Conservation (phyloP, 495 filamentous ascomycete genomes). For the Aspergillus coremiiformis region DNA sequence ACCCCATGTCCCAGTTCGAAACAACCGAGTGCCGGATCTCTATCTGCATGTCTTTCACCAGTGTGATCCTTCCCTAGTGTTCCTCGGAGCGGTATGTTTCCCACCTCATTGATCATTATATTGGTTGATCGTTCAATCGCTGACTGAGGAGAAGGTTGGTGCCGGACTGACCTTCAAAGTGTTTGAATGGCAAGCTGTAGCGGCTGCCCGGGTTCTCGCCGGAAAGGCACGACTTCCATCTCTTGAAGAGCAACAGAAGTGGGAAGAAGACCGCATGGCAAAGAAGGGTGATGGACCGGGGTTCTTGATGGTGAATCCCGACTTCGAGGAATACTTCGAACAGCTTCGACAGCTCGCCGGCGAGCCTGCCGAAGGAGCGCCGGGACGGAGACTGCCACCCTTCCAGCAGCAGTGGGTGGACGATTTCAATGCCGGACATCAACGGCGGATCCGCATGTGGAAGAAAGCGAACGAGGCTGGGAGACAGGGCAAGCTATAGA, state of each 20-base stretch:
- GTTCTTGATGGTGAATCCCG: constrained; percentile 44
- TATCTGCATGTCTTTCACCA: constrained; percentile 51
- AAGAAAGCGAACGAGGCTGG: constrained; percentile 16
- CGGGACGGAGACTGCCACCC: constrained; percentile 37
- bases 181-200: constrained; percentile 56
- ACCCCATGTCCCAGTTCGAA: constrained; percentile 39
- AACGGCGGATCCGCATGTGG: constrained; percentile 46
- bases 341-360: constrained; percentile 39
- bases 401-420: constrained; percentile 44
- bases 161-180: constrained; percentile 53
- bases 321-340: constrained; percentile 53
- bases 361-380: constrained; percentile 24
- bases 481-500: neutral
- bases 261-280: constrained; percentile 46
- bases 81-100: constrained; percentile 39
- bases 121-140: constrained; percentile 25
- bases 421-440: constrained; percentile 42
- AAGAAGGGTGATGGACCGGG: constrained; percentile 41
- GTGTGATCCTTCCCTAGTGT: constrained; percentile 30
- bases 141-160: constrained; percentile 38
- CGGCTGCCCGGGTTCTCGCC: constrained; percentile 47
- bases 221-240: constrained; percentile 42
- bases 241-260: constrained; percentile 35
- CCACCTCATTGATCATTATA: neutral
- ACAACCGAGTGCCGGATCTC: constrained; percentile 48